phyloP scores from a whole-genome alignment of 1,284 basidiomycete species.

The Cutaneotrichosporon sp. region DNA sequence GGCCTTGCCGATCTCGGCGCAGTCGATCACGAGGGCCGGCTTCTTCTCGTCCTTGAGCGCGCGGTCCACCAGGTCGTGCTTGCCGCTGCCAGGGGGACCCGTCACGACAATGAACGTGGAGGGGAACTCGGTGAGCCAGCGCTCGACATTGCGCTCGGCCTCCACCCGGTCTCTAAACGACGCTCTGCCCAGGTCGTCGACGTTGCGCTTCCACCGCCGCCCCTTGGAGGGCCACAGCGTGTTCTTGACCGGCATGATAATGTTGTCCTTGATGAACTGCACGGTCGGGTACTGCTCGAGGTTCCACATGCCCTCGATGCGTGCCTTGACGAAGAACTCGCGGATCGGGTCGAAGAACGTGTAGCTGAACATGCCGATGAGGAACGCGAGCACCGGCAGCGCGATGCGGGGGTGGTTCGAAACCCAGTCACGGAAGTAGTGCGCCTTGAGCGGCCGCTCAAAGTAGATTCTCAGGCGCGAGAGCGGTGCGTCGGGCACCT shows the following conservation, averaged over 20 bases:
- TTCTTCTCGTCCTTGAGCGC: slow-evolving; percentile 65
- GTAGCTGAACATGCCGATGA: slow-evolving; percentile 85
- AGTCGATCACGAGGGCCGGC: slow-evolving; percentile 78
- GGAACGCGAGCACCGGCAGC: slow-evolving; percentile 79
- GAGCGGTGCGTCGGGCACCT: slow-evolving; percentile 32
- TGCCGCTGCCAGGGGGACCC: slow-evolving; percentile 90
- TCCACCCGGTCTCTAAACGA: slow-evolving; percentile 81
- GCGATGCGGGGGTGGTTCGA: slow-evolving; percentile 81
- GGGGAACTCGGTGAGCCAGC: slow-evolving; percentile 44
- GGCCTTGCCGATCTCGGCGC: slow-evolving; percentile 70
- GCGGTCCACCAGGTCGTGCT: slow-evolving; percentile 68
- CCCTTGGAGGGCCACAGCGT: background rate
- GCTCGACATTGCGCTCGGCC: slow-evolving; percentile 66
- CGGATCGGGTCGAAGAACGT: slow-evolving; percentile 94
- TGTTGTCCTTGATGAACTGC: slow-evolving; percentile 25
- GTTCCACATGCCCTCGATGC: slow-evolving; percentile 81
- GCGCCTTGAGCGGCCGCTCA: slow-evolving; percentile 71
- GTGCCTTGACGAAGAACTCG: slow-evolving; percentile 76
- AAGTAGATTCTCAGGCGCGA: slow-evolving; percentile 71
- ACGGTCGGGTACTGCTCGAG: slow-evolving; percentile 54
- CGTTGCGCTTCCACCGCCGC: background rate
- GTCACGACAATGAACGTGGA: slow-evolving; percentile 68
- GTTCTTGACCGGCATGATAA: slow-evolving; percentile 13
- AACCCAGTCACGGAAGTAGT: slow-evolving; percentile 80
- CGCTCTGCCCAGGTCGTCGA: slow-evolving; percentile 24